A percentile compares a stretch with the other conserved stretches of the same genome.
These are phyloP conservation scores for Senna tora DNA, from an alignment of 306 rosid species.

Conservation along the genomic window DNA sequence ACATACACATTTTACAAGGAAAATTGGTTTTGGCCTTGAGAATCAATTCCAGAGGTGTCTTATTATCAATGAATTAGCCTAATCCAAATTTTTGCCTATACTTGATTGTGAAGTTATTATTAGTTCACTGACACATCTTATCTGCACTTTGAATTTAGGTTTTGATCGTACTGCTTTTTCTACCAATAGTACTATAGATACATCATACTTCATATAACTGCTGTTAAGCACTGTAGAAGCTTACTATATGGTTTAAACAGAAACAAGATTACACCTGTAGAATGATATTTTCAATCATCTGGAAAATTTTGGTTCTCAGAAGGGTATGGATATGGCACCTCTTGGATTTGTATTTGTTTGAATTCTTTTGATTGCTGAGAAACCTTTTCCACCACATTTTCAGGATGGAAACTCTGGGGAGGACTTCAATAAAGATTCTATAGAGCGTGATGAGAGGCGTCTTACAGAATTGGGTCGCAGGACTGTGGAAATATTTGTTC, in stretches of 20 bases:
- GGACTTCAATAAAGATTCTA: slow-evolving; percentile 92
- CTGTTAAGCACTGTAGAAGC: neutral
- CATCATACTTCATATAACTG: slow-evolving; percentile 9
- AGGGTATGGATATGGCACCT: slow-evolving; percentile 15
- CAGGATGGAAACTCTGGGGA: slow-evolving; percentile 97
- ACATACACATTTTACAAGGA: neutral
- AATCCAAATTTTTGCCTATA: slow-evolving; percentile 31
- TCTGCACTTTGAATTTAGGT: slow-evolving; percentile 28
- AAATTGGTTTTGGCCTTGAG: neutral
- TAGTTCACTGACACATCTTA: neutral
- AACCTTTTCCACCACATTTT: slow-evolving; percentile 27
- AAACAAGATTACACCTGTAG: slow-evolving; percentile 25
- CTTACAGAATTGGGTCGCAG: slow-evolving; percentile 97
- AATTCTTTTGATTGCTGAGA: slow-evolving; percentile 34
- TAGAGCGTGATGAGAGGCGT: slow-evolving; percentile 94
- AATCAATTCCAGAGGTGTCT: neutral
- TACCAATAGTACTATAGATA: slow-evolving; percentile 27
- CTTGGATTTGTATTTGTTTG: slow-evolving; percentile 26
- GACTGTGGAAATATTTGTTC: slow-evolving; percentile 98
- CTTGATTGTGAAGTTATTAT: slow-evolving; percentile 16
- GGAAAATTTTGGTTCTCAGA: slow-evolving; percentile 19
- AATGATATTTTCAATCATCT: slow-evolving; percentile 11
- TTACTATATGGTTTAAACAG: slow-evolving; percentile 1
- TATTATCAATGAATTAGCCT: neutral
- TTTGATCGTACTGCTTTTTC: slow-evolving; percentile 5